Base-by-base conservation (phyloP, 306 rosid species). In the Leucaena leucocephala region DNA sequence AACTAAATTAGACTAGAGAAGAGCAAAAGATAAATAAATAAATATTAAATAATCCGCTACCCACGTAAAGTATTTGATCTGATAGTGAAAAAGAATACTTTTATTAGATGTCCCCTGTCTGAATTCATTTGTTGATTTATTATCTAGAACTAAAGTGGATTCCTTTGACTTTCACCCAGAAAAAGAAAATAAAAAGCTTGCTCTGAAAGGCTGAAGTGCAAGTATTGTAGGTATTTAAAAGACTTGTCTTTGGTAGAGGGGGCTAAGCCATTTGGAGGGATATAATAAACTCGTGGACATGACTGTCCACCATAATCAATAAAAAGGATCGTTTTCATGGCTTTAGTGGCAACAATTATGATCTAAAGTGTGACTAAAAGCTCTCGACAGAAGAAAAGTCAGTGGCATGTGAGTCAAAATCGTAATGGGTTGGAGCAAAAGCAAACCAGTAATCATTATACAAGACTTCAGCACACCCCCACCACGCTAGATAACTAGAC, bases 391-490 rank as follows among this genome's bases (percentile, higher is more conserved):
- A 44, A 38, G 21, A 76, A 84, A 64, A 71, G 77, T 42, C 78
- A 63, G 44, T 17, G 43, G 58, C 62, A 15, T 70, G 77, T 76
- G 78, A 44, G 62, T 82, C 67, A 10, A 43, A 85, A 78, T 50
- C 46, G 40, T 50, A 63, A 57, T 27, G 72, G 65, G 72, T 57
- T 75, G 59, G 78, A 34, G 64, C 49, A 68, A 44, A 61, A 36
- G 67, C 57, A 71, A 86, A 78, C 64, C 58, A 66, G 55, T 75
- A 77, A 76, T 48, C 68, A 81, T 76, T 85, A 85, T 55, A 85
- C 83, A 82, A 76, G 74, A 87, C 71, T 84, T 82, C 82, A 86
- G 75, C 77, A 75, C 38, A 50, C 34, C 79, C 70, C 70, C 81
- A 49, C 76, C 74, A 66, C 68, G 79, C 79, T 68, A 52, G 69